Evolutionary conservation across 73 alveolate genomes (phyloP), one percentile per base, ranked within the genome.

Genomic region (Paramecium sonneborni): DNA sequence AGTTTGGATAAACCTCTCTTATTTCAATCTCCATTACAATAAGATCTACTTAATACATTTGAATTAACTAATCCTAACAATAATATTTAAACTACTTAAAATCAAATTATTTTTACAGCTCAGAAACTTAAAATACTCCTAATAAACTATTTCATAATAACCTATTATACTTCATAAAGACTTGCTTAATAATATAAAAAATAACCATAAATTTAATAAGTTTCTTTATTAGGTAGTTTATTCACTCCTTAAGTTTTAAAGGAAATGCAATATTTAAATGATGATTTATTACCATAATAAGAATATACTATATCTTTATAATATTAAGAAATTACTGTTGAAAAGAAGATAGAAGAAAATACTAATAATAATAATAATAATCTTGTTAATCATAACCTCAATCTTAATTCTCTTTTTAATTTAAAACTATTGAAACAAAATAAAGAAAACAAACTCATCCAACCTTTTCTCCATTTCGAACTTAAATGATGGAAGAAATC

Each of bases 231-330:
- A 20, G 84, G 84, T 30, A 62, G 84, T 62, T n/a, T 62, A 62
- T 62, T 62, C 3, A 62, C 84, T 5, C 84, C 84, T 23, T 26
- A 26, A 30, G 84, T 62, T 23, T 62, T 62, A 12, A 62, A 62
- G 9, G 84, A 62, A 28, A 62, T 62, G 84, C 46, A 62, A 62
- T 62, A 62, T 32, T 62, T 62, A 62, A 62, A 62, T 62, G 84
- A 62, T 62, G 84, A 62, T 26, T 30, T 62, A 62, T 30, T 62
- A 24, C 84, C 84, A 24, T 12, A 62, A 62, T 62, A 62, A 62
- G 84, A 62, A 24, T 62, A 30, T 14, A 62, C 24, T 30, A 62
- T 62, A 30, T 44, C 84, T 9, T 23, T 62, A 26, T 62, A 62
- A 26, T 62, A 62, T 32, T 62, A 62, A 62, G 84, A 62, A 62